Conservation (phyloP, 2,329 filamentous ascomycete genomes). For the Sordariomycetes sp. region DNA sequence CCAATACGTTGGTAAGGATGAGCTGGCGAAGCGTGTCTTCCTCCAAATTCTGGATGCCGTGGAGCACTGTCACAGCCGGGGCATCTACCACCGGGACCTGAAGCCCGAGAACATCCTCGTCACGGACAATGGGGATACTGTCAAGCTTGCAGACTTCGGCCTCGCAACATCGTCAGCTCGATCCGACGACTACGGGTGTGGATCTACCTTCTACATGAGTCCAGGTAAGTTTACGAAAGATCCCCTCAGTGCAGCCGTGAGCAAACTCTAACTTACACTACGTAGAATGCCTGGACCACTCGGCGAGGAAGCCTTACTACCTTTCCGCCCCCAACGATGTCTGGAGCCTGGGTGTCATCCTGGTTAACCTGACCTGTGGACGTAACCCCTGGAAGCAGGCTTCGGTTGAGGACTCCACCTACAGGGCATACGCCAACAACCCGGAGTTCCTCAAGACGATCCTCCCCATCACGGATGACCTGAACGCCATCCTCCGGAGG, state of each 20-base stretch:
- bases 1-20: constrained; percentile 87
- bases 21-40: constrained; percentile 76
- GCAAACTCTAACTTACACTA: not conserved
- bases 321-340: constrained; percentile 91
- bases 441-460: constrained; percentile 86
- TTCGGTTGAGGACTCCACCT: constrained; percentile 86
- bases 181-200: constrained; percentile 93
- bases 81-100: constrained; percentile 93
- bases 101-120: constrained; percentile 98
- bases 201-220: constrained; percentile 99
- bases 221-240: constrained; percentile 59
- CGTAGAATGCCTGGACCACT: constrained; percentile 80
- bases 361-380: constrained; percentile 95
- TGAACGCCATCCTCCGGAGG: constrained; percentile 76
- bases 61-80: constrained; percentile 82
- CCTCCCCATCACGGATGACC: constrained; percentile 77
- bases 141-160: constrained; percentile 96
- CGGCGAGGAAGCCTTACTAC: constrained; percentile 66
- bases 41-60: constrained; percentile 95
- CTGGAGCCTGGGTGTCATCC: constrained; percentile 95
- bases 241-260: not conserved
- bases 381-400: constrained; percentile 99
- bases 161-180: constrained; percentile 75
- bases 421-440: constrained; percentile 79
- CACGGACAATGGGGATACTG: constrained; percentile 74